A percentile compares a stretch with the other conserved stretches of the same genome.
These are phyloP conservation scores for Debaryomyces prosopidis DNA, from an alignment of 805 yeast genomes.

Conservation along the genomic window DNA sequence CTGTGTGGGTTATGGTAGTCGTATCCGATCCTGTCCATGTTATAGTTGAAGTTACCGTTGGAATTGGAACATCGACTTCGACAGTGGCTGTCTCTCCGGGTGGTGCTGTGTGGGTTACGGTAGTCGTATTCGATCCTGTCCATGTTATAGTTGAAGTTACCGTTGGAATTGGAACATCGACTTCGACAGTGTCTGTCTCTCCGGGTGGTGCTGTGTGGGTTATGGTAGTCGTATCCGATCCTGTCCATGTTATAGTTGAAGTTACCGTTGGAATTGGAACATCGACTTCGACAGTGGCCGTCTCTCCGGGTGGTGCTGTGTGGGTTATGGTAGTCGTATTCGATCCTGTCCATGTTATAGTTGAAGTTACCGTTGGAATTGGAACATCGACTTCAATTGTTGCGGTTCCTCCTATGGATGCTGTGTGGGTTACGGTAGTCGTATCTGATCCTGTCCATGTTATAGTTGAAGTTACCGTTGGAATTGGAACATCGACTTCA, in stretches of 20 bases:
- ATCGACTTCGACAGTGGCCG: neutral
- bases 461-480: neutral
- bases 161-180: slow-evolving; percentile 1
- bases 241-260: slow-evolving; percentile 3
- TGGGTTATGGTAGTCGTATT: neutral
- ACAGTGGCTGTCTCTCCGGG: neutral
- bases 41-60: neutral
- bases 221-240: neutral
- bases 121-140: slow-evolving; percentile 2
- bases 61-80: slow-evolving; percentile 2
- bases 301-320: neutral
- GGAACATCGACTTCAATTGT: slow-evolving; percentile 1
- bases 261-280: neutral
- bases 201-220: neutral
- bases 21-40: slow-evolving; percentile 2
- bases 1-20: too few relatives aligned
- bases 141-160: neutral
- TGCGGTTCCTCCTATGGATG: neutral
- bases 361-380: neutral
- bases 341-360: slow-evolving; percentile 2
- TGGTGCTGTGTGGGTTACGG: neutral
- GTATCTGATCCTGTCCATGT: slow-evolving; percentile 2
- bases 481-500: neutral
- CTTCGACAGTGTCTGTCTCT: neutral
- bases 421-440: neutral